Conservation (phyloP, 352 stramenopile genomes). For the Pythium monospermum region DNA sequence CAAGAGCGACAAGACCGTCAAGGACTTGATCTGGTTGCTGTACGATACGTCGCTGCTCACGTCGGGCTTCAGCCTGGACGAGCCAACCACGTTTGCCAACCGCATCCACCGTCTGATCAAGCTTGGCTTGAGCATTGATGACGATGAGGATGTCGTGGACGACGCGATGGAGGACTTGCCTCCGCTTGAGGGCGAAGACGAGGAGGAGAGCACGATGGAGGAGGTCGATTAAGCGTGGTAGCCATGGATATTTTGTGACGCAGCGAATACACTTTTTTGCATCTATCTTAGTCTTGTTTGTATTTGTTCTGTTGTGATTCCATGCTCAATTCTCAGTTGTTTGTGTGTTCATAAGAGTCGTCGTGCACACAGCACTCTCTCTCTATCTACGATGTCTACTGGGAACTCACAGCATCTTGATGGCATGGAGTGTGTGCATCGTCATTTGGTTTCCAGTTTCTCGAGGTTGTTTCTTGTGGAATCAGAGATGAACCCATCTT, state of each 20-base stretch:
- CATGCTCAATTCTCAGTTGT: too few relatives aligned
- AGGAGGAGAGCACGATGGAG: constrained; percentile 98
- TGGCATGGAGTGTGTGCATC: too few relatives aligned
- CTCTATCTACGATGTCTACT: too few relatives aligned
- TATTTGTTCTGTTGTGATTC: too few relatives aligned
- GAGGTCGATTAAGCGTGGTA: constrained; percentile 94
- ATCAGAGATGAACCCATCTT: too few relatives aligned
- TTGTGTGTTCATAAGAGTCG: too few relatives aligned
- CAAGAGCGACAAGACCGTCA: constrained; percentile 99
- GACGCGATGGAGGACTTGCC: constrained; percentile 96
- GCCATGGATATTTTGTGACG: not conserved
- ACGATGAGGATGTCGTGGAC: constrained; percentile 94
- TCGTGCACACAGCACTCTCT: too few relatives aligned
- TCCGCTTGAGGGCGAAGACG: constrained; percentile 93
- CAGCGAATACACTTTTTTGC: not conserved
- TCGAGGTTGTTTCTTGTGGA: too few relatives aligned
- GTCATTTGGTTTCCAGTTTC: too few relatives aligned
- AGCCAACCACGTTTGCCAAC: constrained; percentile 98
- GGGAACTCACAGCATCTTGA: too few relatives aligned
- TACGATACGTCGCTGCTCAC: constrained; percentile 99
- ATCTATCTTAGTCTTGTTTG: too few relatives aligned
- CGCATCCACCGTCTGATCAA: constrained; percentile 99
- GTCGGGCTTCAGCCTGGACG: constrained; percentile 98
- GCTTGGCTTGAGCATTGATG: constrained; percentile 97
- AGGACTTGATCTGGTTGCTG: constrained; percentile 99